Evolutionary conservation across 352 stramenopile genomes (phyloP).

Genomic region (Phytophthora kernoviae): DNA sequence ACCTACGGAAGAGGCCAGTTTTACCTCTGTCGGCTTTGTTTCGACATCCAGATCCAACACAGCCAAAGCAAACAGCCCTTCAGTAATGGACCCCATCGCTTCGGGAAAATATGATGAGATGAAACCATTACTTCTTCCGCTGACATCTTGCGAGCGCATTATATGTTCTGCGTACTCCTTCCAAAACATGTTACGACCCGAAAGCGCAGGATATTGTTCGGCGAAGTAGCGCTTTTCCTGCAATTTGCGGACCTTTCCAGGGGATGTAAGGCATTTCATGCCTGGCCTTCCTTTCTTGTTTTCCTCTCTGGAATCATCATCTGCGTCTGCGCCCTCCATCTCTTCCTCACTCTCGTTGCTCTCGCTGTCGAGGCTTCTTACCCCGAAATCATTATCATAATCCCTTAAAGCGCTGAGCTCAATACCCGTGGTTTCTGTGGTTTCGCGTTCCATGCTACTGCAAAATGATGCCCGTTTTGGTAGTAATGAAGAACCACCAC

Average conservation of each 20-base stretch:
- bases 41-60: conserved; percentile 52
- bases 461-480: too few species aligned
- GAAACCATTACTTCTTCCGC: conserved; percentile 30
- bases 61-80: conserved; percentile 59
- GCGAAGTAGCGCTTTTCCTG: conserved; percentile 47
- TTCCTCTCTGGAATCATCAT: conserved; percentile 7
- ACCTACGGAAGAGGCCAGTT: conserved; percentile 11
- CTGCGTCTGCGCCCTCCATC: conserved; percentile 1
- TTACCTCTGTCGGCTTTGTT: conserved; percentile 17
- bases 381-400: conserved; percentile 20
- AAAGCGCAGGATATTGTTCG: conserved; percentile 32
- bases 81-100: conserved; percentile 44
- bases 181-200: conserved; percentile 63
- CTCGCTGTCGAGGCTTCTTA: conserved; percentile 28
- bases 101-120: conserved; percentile 65
- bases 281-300: conserved; percentile 21
- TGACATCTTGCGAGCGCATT: conserved; percentile 1
- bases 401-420: background rate
- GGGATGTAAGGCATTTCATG: conserved; percentile 39
- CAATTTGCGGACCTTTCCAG: conserved; percentile 52
- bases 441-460: background rate
- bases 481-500: too few species aligned
- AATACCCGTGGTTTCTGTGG: conserved; percentile 5
- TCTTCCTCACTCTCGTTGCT: conserved; percentile 19
- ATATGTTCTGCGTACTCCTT: conserved; percentile 58